Evolutionary conservation across 208 protist genomes (phyloP).

Genomic region (Naegleria gruberi): DNA sequence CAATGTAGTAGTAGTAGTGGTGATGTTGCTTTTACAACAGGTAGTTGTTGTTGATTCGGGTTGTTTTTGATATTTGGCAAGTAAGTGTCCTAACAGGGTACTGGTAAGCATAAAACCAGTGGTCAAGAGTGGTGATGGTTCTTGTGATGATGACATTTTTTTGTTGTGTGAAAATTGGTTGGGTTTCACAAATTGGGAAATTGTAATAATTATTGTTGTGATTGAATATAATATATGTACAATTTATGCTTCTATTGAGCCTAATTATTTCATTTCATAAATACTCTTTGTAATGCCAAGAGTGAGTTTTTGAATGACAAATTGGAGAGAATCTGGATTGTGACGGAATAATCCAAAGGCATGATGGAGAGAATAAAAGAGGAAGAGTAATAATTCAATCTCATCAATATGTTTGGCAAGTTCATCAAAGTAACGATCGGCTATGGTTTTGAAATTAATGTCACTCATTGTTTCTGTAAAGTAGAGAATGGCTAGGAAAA

Average conservation of each 20-base stretch:
- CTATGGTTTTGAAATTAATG: not conserved
- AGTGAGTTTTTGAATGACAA: not conserved
- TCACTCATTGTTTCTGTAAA: not conserved
- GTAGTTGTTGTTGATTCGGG: no score
- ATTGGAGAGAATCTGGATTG: not conserved
- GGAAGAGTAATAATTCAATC: not conserved
- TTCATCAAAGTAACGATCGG: not conserved
- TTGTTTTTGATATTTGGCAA: not conserved
- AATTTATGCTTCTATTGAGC: no score
- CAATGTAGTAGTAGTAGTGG: no score
- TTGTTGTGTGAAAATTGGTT: no score
- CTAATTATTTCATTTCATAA: not conserved
- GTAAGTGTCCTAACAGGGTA: not conserved
- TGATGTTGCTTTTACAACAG: no score
- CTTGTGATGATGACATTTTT: not conserved
- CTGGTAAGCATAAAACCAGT: not conserved
- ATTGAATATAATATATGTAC: no score
- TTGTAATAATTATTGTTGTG: no score
- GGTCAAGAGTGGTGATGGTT: not conserved
- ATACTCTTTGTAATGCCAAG: not conserved
- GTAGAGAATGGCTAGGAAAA: not conserved
- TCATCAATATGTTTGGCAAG: not conserved
- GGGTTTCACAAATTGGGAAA: no score
- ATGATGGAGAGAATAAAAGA: not conserved
- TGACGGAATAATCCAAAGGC: not conserved